A percentile compares a stretch with the other conserved stretches of the same genome.
Evolutionary conservation across 2,329 filamentous ascomycete genomes (phyloP).

Genomic region (Fusarium zealandicum): DNA sequence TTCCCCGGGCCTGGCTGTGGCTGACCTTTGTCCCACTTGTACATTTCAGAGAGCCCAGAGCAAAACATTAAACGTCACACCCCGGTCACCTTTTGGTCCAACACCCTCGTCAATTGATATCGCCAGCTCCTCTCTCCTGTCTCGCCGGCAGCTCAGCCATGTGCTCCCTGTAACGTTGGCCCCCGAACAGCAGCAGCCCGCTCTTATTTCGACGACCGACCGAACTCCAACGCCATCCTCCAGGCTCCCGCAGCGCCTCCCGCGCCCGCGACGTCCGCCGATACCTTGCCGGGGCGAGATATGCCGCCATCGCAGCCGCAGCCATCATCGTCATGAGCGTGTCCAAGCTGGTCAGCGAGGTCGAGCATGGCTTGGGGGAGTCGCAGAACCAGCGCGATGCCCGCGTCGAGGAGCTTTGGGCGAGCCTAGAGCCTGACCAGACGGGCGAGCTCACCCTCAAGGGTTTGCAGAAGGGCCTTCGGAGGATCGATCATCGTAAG

Average conservation of each 20-base stretch:
- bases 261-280: slow-evolving; percentile 21
- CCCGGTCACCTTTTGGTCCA: slow-evolving; percentile 4
- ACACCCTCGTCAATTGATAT: slow-evolving; percentile 26
- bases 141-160: slow-evolving; percentile 27
- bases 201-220: slow-evolving; percentile 3
- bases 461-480: slow-evolving; percentile 83
- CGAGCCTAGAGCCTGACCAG: slow-evolving; percentile 76
- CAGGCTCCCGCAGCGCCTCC: slow-evolving; percentile 11
- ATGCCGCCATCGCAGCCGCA: slow-evolving; percentile 42
- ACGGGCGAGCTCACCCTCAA: slow-evolving; percentile 84
- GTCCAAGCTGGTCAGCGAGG: slow-evolving; percentile 59
- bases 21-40: slow-evolving; percentile 20
- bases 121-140: slow-evolving; percentile 22
- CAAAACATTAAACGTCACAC: slow-evolving; percentile 29
- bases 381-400: slow-evolving; percentile 80
- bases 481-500: slow-evolving; percentile 89
- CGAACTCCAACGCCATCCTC: background rate
- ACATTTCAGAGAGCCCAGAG: slow-evolving; percentile 26
- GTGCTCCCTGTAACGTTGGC: slow-evolving; percentile 33
- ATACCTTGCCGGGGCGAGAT: slow-evolving; percentile 40
- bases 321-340: slow-evolving; percentile 45
- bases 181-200: slow-evolving; percentile 4
- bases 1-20: slow-evolving; percentile 20
- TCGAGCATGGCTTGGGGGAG: slow-evolving; percentile 74
- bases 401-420: slow-evolving; percentile 85